A percentile compares a stretch with the other conserved stretches of the same genome.
These are phyloP conservation scores for Silene vulgaris DNA, from an alignment of 179 eudicot genomes.

Conservation along the genomic window DNA sequence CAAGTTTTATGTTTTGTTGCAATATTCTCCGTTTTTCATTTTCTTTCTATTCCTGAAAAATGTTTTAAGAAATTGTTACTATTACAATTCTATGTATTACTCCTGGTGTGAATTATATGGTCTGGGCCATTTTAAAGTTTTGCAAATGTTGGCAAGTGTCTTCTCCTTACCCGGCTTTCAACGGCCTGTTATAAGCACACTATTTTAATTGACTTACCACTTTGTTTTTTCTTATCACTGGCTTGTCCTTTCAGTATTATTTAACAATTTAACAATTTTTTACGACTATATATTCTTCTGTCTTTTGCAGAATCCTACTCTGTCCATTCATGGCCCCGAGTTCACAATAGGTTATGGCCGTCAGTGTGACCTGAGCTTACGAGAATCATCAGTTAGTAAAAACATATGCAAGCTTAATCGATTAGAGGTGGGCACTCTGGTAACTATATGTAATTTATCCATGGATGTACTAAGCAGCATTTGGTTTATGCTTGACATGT, in stretches of 20 bases:
- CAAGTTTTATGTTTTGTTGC: background rate
- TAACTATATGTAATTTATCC: background rate
- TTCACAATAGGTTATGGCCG: constrained; percentile 83
- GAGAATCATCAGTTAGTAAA: constrained; percentile 63
- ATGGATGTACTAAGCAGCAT: background rate
- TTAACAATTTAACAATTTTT: background rate
- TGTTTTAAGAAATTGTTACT: background rate
- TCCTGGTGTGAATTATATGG: background rate
- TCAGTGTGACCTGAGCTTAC: constrained; percentile 62
- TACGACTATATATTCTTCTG: background rate
- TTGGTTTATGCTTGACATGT: background rate
- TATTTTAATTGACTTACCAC: background rate
- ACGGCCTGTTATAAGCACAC: background rate
- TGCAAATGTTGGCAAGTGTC: background rate
- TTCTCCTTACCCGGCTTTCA: background rate
- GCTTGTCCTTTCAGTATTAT: background rate
- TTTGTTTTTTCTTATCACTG: background rate
- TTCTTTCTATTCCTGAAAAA: background rate
- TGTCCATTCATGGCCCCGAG: constrained; percentile 40
- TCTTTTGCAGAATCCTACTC: constrained; percentile 57
- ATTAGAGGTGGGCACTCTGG: constrained; percentile 41
- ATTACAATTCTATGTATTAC: too few species aligned
- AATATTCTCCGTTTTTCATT: too few species aligned
- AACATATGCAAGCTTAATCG: constrained; percentile 65
- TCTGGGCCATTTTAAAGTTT: background rate